phyloP scores from a whole-genome alignment of 2,329 filamentous ascomycete species.

The Penicillium rolfsii region DNA sequence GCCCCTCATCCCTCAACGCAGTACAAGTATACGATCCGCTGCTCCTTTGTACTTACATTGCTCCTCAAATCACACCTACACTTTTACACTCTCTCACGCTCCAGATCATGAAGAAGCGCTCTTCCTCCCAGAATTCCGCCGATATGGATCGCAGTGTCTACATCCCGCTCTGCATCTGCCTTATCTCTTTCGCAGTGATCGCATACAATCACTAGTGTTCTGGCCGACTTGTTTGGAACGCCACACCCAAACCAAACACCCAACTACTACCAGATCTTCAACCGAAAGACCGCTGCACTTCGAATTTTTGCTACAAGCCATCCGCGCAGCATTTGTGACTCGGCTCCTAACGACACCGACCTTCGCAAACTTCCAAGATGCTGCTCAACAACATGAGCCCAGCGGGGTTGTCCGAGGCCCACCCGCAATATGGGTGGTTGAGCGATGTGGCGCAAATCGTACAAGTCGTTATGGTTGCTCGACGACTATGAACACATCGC shows the following conservation, averaged over 20 bases:
- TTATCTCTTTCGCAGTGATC: slow-evolving; percentile 44
- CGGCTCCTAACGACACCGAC: not conserved
- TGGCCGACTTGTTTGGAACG: slow-evolving; percentile 9
- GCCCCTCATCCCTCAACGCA: not conserved
- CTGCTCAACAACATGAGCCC: not conserved
- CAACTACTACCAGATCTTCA: not conserved
- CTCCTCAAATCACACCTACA: not conserved
- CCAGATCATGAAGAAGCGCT: slow-evolving; percentile 23
- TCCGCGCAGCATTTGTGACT: not conserved
- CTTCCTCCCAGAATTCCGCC: slow-evolving; percentile 11
- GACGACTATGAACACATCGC: not conserved
- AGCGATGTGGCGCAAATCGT: no score
- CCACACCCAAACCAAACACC: not conserved
- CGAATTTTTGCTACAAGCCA: not conserved
- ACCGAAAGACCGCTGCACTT: not conserved
- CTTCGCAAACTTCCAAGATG: not conserved
- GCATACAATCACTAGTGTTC: slow-evolving; percentile 37
- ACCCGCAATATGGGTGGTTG: not conserved
- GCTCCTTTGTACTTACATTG: not conserved
- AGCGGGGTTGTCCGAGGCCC: not conserved
- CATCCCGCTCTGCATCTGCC: slow-evolving; percentile 43
- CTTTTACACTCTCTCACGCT: not conserved
- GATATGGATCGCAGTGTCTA: slow-evolving; percentile 42
- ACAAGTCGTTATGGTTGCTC: not conserved
- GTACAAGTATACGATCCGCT: slow-evolving; percentile 5